Evolutionary conservation across 1,139 yeast genomes (phyloP).

Genomic region (Scheffersomyces quercinus): DNA sequence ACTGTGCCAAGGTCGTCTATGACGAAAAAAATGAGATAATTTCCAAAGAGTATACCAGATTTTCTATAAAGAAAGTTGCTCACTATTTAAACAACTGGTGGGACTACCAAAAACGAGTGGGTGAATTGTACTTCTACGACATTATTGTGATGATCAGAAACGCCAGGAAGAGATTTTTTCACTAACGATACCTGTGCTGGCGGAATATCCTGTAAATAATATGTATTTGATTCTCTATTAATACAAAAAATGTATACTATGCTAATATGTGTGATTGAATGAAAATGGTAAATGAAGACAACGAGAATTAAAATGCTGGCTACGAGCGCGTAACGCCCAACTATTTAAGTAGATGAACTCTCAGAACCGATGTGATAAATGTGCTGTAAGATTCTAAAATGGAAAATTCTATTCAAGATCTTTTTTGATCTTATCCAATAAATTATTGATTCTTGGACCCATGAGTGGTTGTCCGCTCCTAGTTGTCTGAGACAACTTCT

Average conservation of each 20-base stretch:
- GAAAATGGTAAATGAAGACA: too few relatives aligned
- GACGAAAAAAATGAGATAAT: slow-evolving; percentile 57
- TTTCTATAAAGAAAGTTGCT: slow-evolving; percentile 40
- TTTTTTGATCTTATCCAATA: slow-evolving; percentile 73
- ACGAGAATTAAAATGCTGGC: too few relatives aligned
- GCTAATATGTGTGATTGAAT: too few relatives aligned
- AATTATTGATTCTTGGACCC: slow-evolving; percentile 83
- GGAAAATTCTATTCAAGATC: slow-evolving; percentile 24
- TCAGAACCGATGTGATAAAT: too few relatives aligned
- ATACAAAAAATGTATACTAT: too few relatives aligned
- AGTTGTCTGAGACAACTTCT: slow-evolving; percentile 59
- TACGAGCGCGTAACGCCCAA: too few relatives aligned
- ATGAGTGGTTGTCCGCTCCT: slow-evolving; percentile 81
- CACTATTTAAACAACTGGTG: slow-evolving; percentile 36
- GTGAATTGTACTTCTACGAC: slow-evolving; percentile 61
- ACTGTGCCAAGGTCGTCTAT: slow-evolving; percentile 81
- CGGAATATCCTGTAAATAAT: not conserved
- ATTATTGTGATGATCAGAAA: slow-evolving; percentile 31
- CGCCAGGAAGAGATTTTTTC: not conserved
- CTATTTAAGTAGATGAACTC: too few relatives aligned
- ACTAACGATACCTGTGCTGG: not conserved
- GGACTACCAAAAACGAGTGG: slow-evolving; percentile 49
- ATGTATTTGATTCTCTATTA: too few relatives aligned
- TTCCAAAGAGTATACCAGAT: slow-evolving; percentile 26
- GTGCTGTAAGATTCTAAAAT: not conserved